These are phyloP conservation scores for Coelastrella sp. DNA, from an alignment of 139 green algal genomes.

Conservation along the genomic window DNA sequence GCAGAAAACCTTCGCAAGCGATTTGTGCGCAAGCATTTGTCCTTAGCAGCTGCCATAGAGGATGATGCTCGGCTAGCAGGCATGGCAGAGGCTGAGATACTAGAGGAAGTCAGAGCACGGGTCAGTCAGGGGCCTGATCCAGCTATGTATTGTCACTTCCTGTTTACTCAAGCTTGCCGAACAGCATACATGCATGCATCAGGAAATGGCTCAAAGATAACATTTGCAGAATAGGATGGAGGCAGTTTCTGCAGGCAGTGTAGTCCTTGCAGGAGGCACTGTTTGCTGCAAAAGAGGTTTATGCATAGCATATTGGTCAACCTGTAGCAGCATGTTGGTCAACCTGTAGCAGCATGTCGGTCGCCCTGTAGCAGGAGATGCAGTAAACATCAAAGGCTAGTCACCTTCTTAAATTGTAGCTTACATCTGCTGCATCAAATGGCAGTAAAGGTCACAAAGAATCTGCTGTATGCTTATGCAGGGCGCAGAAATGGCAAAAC, in stretches of 20 bases:
- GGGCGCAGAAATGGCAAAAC: conserved; percentile 37
- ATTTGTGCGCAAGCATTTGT: background rate
- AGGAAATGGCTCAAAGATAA: background rate
- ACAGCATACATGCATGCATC: background rate
- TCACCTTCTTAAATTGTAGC: too few species aligned
- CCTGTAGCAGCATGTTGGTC: too few species aligned
- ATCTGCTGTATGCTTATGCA: background rate
- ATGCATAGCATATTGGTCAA: too few species aligned
- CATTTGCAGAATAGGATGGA: too few species aligned
- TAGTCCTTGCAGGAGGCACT: too few species aligned
- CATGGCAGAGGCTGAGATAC: conserved; percentile 22
- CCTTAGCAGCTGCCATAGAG: conserved; percentile 14
- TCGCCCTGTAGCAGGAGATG: too few species aligned
- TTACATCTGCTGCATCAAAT: too few species aligned
- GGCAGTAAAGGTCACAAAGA: background rate
- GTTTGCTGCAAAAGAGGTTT: too few species aligned
- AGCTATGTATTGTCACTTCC: background rate
- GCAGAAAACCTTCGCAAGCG: conserved; percentile 25
- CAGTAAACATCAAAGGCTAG: too few species aligned
- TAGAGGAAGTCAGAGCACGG: conserved; percentile 19
- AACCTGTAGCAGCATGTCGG: too few species aligned
- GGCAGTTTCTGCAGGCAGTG: too few species aligned
- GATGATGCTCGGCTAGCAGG: conserved; percentile 30
- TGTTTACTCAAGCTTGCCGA: background rate
- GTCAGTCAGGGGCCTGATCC: background rate